phyloP scores from a whole-genome alignment of 768 basidiomycete genomes.

The Tricholoma furcatifolium region DNA sequence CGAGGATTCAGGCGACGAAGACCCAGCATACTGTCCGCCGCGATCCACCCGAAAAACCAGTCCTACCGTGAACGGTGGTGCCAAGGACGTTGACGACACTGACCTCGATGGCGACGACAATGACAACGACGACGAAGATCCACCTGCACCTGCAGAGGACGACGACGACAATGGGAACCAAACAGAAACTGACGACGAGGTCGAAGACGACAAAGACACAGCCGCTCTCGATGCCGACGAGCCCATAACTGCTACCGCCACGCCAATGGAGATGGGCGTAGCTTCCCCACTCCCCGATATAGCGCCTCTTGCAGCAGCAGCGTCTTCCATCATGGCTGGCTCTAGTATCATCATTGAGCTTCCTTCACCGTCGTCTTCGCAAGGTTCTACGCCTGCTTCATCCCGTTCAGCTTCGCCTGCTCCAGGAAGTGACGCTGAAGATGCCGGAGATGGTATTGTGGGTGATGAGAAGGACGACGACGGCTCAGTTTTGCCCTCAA shows the following conservation, averaged over 20 bases:
- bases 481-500: conserved; percentile 1
- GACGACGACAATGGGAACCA: conserved; percentile 27
- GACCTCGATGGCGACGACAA: conserved; percentile 17
- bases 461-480: conserved; percentile 7
- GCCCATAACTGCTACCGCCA: conserved; percentile 18
- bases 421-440: conserved; percentile 14
- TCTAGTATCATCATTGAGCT: conserved; percentile 33
- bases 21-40: conserved; percentile 8
- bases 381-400: conserved; percentile 32
- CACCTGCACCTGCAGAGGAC: conserved; percentile 7
- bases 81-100: conserved; percentile 14
- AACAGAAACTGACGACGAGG: conserved; percentile 18
- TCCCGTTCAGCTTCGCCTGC: conserved; percentile 44
- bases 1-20: conserved; percentile 19
- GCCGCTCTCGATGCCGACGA: conserved; percentile 19
- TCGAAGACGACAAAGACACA: conserved; percentile 29
- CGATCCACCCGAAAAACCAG: conserved; percentile 14
- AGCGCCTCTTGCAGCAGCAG: conserved; percentile 32
- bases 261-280: conserved; percentile 25
- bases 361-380: conserved; percentile 35
- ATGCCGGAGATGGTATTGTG: conserved; percentile 14
- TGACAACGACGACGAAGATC: conserved; percentile 15
- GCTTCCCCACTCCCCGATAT: conserved; percentile 25
- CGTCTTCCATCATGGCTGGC: conserved; percentile 51
- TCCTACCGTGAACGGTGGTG: conserved; percentile 8